Evolutionary conservation across 2,329 filamentous ascomycete species (phyloP), one percentile per base, ranked within the genome.

Genomic region (Verticillium longisporum): DNA sequence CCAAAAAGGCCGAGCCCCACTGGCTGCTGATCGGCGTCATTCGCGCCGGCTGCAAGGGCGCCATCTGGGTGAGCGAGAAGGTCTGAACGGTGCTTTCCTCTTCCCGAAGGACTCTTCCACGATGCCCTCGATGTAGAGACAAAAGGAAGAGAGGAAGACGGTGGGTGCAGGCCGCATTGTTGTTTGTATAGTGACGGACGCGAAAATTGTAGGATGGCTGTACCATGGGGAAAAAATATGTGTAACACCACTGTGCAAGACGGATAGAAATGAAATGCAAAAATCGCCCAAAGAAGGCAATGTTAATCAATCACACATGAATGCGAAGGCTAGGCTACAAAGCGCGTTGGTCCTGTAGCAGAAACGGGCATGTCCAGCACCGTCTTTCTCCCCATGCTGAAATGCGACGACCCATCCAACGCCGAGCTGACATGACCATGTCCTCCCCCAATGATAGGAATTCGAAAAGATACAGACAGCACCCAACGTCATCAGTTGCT

Each of bases 21-120:
- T 93, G 94, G 80, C 76, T 97, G 60, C 78, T 99, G 64, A 96
- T 92, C 0, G 90, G 89, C 55, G 83, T 93, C 7, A 97, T 99
- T 68, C 83, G 93, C 60, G 85, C 90, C n/a, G 95, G 95, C 1
- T 99, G 95, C 74, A 84, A 90, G 64, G 89, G 91, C 0, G 95
- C 95, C 0, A 99, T 99, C 64, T 97, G 92, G 89, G 86, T 96
- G 56, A 96, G 87, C 71, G 90, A 94, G 78, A 83, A 82, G 66
- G 83, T 90, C 60, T 91, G 74, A 73, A 7, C 26, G 26, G 26
- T 26, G 26, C 26, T n/a, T 26, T 3, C 26, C n/a, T n/a, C n/a
- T n/a, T n/a, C 26, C 26, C 26, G 26, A 26, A 26, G 26, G 26
- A 26, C 26, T 26, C 3, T 26, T 26, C 26, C 26, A 26, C 26